Conservation (phyloP, 768 basidiomycete species). For the Tulasnella sp. region DNA sequence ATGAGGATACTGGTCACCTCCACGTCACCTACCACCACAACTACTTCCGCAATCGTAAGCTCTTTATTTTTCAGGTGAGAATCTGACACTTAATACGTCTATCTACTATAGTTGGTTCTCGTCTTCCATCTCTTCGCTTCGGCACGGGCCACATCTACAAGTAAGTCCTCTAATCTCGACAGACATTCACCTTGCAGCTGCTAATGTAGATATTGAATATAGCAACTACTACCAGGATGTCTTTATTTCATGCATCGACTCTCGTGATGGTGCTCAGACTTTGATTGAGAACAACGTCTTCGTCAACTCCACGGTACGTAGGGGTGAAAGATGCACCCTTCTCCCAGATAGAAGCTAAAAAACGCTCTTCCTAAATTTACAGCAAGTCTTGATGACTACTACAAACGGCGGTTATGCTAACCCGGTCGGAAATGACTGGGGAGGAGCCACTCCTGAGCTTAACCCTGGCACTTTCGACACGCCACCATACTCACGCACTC, state of each 20-base stretch:
- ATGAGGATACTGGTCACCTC: constrained; percentile 21
- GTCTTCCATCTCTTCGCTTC: constrained; percentile 52
- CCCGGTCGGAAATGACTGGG: constrained; percentile 26
- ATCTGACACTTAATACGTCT: neutral
- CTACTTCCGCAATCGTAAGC: constrained; percentile 19
- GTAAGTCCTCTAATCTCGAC: neutral
- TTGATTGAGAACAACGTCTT: constrained; percentile 35
- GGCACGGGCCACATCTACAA: constrained; percentile 31
- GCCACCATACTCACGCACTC: constrained; percentile 22
- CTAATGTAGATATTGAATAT: neutral
- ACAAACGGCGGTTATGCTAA: constrained; percentile 13
- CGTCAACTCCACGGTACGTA: neutral
- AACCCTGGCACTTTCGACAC: constrained; percentile 27
- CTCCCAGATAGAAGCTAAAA: neutral
- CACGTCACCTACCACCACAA: constrained; percentile 32
- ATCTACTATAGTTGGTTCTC: constrained; percentile 42
- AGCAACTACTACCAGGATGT: constrained; percentile 29
- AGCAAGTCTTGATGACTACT: constrained; percentile 11
- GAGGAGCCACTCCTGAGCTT: constrained; percentile 28
- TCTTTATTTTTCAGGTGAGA: neutral
- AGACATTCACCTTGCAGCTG: neutral
- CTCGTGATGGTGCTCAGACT: constrained; percentile 27
- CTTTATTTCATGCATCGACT: constrained; percentile 19
- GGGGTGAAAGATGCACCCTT: no score
- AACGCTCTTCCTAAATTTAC: neutral